These are phyloP conservation scores for Penicillium lagena DNA, from an alignment of 495 filamentous ascomycete genomes.

Conservation along the genomic window DNA sequence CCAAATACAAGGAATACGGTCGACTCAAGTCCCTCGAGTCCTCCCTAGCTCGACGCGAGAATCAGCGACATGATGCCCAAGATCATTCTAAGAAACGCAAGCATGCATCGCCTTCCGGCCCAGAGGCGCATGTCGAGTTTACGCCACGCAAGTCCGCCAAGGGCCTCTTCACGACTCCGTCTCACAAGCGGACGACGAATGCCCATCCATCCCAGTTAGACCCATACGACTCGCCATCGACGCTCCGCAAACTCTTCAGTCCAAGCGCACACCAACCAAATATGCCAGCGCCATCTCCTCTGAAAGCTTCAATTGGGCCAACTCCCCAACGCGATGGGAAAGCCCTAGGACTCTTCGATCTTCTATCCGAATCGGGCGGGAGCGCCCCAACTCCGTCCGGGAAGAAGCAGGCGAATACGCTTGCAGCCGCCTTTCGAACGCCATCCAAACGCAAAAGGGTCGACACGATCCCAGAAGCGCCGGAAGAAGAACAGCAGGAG, in stretches of 20 bases:
- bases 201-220: conserved; percentile 43
- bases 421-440: conserved; percentile 31
- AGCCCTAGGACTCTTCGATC: conserved; percentile 86
- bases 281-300: conserved; percentile 21
- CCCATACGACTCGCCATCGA: conserved; percentile 53
- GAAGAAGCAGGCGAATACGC: conserved; percentile 20
- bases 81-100: conserved; percentile 35
- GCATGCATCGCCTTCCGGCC: conserved; percentile 25
- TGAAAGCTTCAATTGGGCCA: conserved; percentile 59
- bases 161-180: conserved; percentile 39
- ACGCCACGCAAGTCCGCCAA: conserved; percentile 29
- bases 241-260: conserved; percentile 53
- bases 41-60: conserved; percentile 20
- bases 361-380: conserved; percentile 56
- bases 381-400: conserved; percentile 37
- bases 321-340: conserved; percentile 88
- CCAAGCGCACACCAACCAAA: conserved; percentile 45
- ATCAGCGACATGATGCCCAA: conserved; percentile 17
- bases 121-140: conserved; percentile 5
- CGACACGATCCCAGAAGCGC: conserved; percentile 24
- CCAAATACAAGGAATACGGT: conserved; percentile 89
- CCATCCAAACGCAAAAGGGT: conserved; percentile 30
- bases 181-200: conserved; percentile 28
- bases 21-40: conserved; percentile 56
- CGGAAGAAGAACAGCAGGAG: conserved; percentile 26